Base-by-base conservation (phyloP, 2,329 filamentous ascomycete species). In the Pestalotiopsis sp. region DNA sequence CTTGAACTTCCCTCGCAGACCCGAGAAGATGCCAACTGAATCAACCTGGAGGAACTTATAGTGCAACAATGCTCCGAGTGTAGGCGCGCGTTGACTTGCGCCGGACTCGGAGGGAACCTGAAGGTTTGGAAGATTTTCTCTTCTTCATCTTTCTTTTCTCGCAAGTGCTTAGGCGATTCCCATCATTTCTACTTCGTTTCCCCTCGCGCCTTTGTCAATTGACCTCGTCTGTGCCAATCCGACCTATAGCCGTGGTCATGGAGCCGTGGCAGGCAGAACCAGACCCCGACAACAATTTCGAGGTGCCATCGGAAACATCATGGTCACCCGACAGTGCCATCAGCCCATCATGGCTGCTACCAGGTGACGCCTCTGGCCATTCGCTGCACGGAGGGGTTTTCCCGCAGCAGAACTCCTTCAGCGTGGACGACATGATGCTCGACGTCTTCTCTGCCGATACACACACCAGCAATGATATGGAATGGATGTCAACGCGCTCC, bases 391-490 rank as follows among this genome's bases (percentile, higher is more conserved):
- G 11, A n/a, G 36, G 4, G n/a, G 31, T 3, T 7, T 39, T 27
- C 9, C 20, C 17, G 31, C 59, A 62, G n/a, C 64, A 57, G 25
- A 36, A 12, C 2, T 20, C 23, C 49, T 58, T 41, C 17, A 58
- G 64, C 27, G 20, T 38, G 25, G 52, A 59, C 36, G 56, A 60
- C 39, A 59, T 66, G 64, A 59, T 66, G 31, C 56, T 59, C n/a
- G 56, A 66, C 39, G 64, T 52, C 5, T 27, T 60, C n/a, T 25
- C 27, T 31, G 14, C 36, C 31, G 56, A 61, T 23, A 12, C 7
- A 36, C 31, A 9, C 64, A 20, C 14, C 38, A 49, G 11, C 12
- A 49, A 45, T 17, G 64, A 49, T 4, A 49, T 49, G 64, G 36
- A 66, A 25, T 66, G 64, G 41, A 25, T 25, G 14, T 25, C 36